Percentiles rank a stretch among this genome's conserved stretches.
Conservation (phyloP, 179 eudicot genomes). For the Gypsophila paniculata region DNA sequence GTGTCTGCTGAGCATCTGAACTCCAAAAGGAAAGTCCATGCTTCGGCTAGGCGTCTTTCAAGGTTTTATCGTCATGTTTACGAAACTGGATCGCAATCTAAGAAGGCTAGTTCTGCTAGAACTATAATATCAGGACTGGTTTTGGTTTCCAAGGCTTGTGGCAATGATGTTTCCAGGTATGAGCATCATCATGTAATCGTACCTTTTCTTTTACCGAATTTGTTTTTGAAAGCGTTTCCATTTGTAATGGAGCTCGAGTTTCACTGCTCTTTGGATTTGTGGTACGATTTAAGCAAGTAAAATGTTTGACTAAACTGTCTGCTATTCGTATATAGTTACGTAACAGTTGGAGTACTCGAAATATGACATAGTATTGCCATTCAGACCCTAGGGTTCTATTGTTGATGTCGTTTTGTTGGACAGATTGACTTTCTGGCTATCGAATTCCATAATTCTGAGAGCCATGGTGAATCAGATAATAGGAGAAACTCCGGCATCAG, state of each 20-base stretch:
- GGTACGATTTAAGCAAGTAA: no score
- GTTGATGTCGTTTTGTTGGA: neutral
- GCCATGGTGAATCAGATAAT: constrained; percentile 58
- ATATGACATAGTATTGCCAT: no score
- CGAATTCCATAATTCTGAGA: constrained; percentile 69
- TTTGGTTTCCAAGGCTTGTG: constrained; percentile 80
- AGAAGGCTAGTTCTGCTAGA: constrained; percentile 69
- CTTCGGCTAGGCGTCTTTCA: constrained; percentile 79
- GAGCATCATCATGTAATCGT: neutral
- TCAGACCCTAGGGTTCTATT: no score
- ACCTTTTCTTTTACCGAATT: neutral
- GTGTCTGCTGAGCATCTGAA: constrained; percentile 73
- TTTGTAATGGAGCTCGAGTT: no score
- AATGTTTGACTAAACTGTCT: no score
- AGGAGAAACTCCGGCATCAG: constrained; percentile 30
- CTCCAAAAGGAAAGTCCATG: constrained; percentile 79
- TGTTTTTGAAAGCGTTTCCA: neutral
- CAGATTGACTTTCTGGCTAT: constrained; percentile 87
- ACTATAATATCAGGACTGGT: constrained; percentile 65
- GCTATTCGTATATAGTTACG: no score
- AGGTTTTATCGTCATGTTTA: constrained; percentile 67
- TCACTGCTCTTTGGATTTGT: no score
- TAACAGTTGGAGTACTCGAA: no score
- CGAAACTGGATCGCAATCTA: constrained; percentile 40
- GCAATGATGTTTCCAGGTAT: constrained; percentile 87